A percentile compares a stretch with the other conserved stretches of the same genome.
phyloP scores from a whole-genome alignment of 75 land plant species.

The Pinus taeda region DNA sequence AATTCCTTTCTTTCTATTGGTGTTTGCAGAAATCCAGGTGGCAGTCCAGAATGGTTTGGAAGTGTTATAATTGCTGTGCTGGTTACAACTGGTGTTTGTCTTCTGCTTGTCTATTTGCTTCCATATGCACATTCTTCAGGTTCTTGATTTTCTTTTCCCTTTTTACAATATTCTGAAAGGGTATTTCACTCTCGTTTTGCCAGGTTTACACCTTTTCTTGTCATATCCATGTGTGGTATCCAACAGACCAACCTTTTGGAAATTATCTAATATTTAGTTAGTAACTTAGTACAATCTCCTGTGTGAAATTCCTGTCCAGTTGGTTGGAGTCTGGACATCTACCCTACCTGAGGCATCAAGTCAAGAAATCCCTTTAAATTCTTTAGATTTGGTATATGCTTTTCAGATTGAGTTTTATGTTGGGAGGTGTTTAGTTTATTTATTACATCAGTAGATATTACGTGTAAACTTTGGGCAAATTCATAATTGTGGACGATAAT shows the following conservation, averaged over 20 bases:
- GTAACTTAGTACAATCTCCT: not conserved
- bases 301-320: not conserved
- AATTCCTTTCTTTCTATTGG: not conserved
- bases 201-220: not conserved
- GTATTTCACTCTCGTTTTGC: not conserved
- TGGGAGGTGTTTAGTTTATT: no score
- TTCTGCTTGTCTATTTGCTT: no score
- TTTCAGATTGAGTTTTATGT: not conserved
- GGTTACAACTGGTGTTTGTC: no score
- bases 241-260: not conserved
- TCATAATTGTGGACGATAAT: not conserved
- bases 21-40: conserved; percentile 78
- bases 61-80: no score
- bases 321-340: not conserved
- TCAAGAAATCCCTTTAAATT: not conserved
- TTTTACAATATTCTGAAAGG: not conserved
- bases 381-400: not conserved
- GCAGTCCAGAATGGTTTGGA: conserved; percentile 12
- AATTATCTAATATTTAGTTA: not conserved
- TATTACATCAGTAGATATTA: not conserved
- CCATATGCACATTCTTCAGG: not conserved
- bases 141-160: conserved; percentile 9
- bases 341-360: not conserved
- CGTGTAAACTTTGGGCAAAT: not conserved
- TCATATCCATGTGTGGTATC: not conserved